A percentile compares a stretch with the other conserved stretches of the same genome.
These are phyloP conservation scores for Syzygium aqueum DNA, from an alignment of 345 rosid genomes.

Conservation along the genomic window DNA sequence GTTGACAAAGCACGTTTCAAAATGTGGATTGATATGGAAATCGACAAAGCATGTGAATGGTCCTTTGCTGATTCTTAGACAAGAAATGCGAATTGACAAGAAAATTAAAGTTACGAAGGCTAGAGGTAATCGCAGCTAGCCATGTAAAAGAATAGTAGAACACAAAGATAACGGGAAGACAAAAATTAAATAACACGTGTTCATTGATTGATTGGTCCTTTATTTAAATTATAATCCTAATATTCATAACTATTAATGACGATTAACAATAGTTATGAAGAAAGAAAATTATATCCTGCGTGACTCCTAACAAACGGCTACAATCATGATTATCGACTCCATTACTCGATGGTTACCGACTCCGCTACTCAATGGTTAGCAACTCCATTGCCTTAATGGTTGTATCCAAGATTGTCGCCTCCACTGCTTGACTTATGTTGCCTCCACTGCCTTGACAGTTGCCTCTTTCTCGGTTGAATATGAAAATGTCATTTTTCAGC, in stretches of 20 bases:
- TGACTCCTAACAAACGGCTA: not conserved
- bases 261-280: not conserved
- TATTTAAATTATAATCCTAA: not conserved
- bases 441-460: fast-evolving
- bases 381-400: not conserved
- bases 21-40: not conserved
- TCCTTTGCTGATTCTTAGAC: not conserved
- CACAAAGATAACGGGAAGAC: fast-evolving
- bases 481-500: not conserved
- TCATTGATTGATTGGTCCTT: not conserved
- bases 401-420: not conserved
- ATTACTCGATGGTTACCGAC: not conserved
- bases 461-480: no score
- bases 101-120: not conserved
- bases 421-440: not conserved
- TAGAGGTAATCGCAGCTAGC: not conserved
- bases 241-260: not conserved
- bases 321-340: not conserved
- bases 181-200: not conserved
- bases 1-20: not conserved
- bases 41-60: not conserved
- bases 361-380: not conserved
- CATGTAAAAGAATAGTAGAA: not conserved
- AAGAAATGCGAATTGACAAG: not conserved
- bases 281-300: not conserved